Base-by-base conservation (phyloP, 2,329 filamentous ascomycete genomes). In the Colletotrichum kahawae region DNA sequence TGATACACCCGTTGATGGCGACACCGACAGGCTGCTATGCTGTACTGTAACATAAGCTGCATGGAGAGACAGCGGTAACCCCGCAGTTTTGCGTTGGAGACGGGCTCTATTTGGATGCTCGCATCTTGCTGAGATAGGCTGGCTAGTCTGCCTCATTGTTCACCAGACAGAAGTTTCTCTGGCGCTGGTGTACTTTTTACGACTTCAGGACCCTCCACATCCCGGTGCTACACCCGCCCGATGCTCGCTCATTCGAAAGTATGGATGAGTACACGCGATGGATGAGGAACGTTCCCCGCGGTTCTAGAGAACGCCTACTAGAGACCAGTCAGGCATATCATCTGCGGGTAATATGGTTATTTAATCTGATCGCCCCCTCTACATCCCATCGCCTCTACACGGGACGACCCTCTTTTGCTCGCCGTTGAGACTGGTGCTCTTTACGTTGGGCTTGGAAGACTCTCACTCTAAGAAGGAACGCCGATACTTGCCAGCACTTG, bases 21-120 rank as follows among this genome's bases (percentile, higher is more conserved):
- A 70, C n/a, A 54, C 43, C 21, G 38, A 66, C 59, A 59, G 66
- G 48, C 36, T 60, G 9, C 21, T 59, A 29, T 27, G 24, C 54
- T 57, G 65, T 51, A 63, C 33, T 36, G 59, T 38, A 38, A 57
- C 65, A 33, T 69, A 69, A 72, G 70, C 70, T 69, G 70, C 56
- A 51, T 51, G 5, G 38, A 21, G 29, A 9, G 14, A 36, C 59
- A 21, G 69, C 33, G 34, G 54, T 16, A 43, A 69, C 64, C 70
- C 70, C 70, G 70, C 70, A 72, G 65, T 29, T 16, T 6, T 12
- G 57, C 29, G 29, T 60, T 14, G 24, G 29, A 60, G 12, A 67
- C 33, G 14, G 34, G 57, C 36, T 57, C 21, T 24, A 48, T 60
- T 14, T 54, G 68, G 69, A 36, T 64, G 24, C 29, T 36, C 29